phyloP scores from a whole-genome alignment of 2,329 filamentous ascomycete genomes.

The Trichophaea hybrida region DNA sequence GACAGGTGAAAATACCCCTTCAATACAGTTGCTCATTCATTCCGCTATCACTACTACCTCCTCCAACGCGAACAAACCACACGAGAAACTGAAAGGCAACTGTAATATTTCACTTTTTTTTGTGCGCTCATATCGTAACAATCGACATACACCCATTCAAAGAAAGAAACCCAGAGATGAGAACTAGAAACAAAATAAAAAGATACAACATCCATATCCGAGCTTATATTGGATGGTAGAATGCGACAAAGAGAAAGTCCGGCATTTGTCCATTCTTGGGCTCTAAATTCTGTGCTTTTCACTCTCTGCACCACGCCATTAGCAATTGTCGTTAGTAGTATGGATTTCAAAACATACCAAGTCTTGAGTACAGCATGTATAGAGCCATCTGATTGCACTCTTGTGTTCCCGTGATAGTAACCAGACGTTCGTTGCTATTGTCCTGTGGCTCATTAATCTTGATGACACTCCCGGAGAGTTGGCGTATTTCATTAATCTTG shows the following conservation, averaged over 20 bases:
- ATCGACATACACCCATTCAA: too few species aligned
- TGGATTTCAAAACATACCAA: slow-evolving; percentile 49
- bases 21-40: too few species aligned
- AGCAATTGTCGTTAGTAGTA: slow-evolving; percentile 13
- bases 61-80: too few species aligned
- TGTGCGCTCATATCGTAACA: too few species aligned
- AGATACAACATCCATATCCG: too few species aligned
- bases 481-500: slow-evolving; percentile 98
- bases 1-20: too few species aligned
- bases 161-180: background rate
- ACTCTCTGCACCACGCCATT: slow-evolving; percentile 41
- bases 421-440: slow-evolving; percentile 93
- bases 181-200: background rate
- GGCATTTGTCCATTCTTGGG: background rate
- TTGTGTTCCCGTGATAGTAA: slow-evolving; percentile 93
- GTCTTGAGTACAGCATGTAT: slow-evolving; percentile 96
- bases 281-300: slow-evolving; percentile 57
- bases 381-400: slow-evolving; percentile 99
- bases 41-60: too few species aligned
- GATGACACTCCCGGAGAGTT: slow-evolving; percentile 93
- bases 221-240: background rate
- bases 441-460: slow-evolving; percentile 99
- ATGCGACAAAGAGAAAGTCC: background rate
- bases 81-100: too few species aligned
- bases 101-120: too few species aligned